These are phyloP conservation scores for Cucurbita ficifolia DNA, from an alignment of 306 rosid species.

Conservation along the genomic window DNA sequence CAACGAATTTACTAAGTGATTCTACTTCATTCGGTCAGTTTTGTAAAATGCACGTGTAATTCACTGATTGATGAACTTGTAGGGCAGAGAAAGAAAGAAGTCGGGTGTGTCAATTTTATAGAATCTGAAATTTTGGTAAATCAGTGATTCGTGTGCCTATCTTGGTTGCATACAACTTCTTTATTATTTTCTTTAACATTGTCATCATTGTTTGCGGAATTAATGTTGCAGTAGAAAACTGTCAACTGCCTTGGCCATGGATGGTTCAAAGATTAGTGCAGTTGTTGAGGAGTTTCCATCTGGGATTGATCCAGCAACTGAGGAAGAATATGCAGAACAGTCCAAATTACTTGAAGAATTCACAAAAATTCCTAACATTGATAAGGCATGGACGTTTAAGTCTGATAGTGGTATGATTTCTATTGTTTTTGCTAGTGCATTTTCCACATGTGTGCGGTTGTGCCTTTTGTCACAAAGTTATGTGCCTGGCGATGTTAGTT, in stretches of 20 bases:
- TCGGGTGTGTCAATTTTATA: not conserved
- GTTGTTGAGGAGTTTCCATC: conserved; percentile 27
- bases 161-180: not conserved
- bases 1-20: not conserved
- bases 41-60: not conserved
- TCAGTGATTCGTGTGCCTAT: not conserved
- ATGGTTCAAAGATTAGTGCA: conserved; percentile 16
- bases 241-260: conserved; percentile 36
- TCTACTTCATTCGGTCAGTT: not conserved
- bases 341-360: conserved; percentile 60
- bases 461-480: not conserved
- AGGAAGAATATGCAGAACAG: conserved; percentile 49
- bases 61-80: not conserved
- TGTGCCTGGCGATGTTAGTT: not conserved
- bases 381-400: conserved; percentile 62
- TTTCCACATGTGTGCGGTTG: not conserved
- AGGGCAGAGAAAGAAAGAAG: not conserved
- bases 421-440: not conserved
- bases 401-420: conserved; percentile 33
- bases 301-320: conserved; percentile 39
- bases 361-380: conserved; percentile 42
- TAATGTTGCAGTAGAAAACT: conserved; percentile 20
- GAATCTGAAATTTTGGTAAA: not conserved
- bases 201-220: not conserved
- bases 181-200: not conserved